phyloP scores from a whole-genome alignment of 2,329 filamentous ascomycete genomes.

The Purpureocillium lavendulum region DNA sequence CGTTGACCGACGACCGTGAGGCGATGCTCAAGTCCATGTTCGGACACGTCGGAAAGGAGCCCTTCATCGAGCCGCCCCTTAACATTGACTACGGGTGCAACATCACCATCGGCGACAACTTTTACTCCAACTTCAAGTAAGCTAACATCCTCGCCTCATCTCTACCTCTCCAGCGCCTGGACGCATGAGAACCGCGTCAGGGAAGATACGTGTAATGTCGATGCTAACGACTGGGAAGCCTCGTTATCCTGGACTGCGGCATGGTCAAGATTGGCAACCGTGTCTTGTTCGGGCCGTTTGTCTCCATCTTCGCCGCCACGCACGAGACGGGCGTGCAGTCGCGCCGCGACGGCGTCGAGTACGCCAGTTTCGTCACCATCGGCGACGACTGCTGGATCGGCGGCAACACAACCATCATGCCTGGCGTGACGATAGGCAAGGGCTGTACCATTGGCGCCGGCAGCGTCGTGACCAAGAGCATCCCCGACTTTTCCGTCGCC shows the following conservation, averaged over 20 bases:
- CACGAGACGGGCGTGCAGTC: conserved; percentile 58
- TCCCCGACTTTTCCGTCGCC: conserved; percentile 39
- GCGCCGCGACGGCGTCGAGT: conserved; percentile 38
- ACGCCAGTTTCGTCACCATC: conserved; percentile 35
- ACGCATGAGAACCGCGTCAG: no score
- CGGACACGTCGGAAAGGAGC: conserved; percentile 39
- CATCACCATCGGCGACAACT: conserved; percentile 50
- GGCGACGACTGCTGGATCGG: conserved; percentile 50
- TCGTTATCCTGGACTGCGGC: conserved; percentile 65
- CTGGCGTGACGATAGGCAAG: conserved; percentile 43
- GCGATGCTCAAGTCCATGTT: conserved; percentile 41
- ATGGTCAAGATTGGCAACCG: conserved; percentile 61
- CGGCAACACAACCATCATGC: conserved; percentile 38
- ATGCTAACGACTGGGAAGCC: conserved; percentile 17
- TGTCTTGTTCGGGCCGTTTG: conserved; percentile 64
- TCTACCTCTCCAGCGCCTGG: no score
- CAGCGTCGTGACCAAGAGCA: conserved; percentile 39
- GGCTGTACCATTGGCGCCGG: conserved; percentile 43
- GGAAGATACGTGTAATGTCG: no score
- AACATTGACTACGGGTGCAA: conserved; percentile 60
- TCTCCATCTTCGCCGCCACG: conserved; percentile 61
- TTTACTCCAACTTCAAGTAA: conserved; percentile 48
- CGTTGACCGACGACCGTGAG: conserved; percentile 29
- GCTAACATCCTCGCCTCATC: not conserved
- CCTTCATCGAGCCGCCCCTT: conserved; percentile 53